These are phyloP conservation scores for Taphrina wiesneri DNA, from an alignment of 1,139 yeast species.

Conservation along the genomic window DNA sequence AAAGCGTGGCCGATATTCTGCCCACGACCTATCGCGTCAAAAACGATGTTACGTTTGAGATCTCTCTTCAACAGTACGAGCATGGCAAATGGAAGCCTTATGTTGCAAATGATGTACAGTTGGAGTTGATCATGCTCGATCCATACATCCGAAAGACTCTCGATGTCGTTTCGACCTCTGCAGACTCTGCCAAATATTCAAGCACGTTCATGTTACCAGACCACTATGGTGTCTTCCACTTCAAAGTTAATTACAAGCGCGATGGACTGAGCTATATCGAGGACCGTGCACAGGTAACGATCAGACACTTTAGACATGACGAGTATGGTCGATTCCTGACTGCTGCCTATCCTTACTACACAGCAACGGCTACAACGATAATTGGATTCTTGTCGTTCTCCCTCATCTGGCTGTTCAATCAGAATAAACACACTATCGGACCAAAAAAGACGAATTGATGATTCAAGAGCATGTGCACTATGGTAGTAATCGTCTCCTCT, in stretches of 20 bases:
- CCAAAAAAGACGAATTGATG: constrained; percentile 10
- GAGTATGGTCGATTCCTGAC: constrained; percentile 85
- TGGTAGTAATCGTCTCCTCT: too few species aligned
- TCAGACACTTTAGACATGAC: constrained; percentile 93
- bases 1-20: constrained; percentile 68
- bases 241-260: constrained; percentile 74
- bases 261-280: constrained; percentile 70
- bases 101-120: constrained; percentile 62
- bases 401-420: constrained; percentile 54
- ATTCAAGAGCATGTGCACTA: not conserved
- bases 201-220: constrained; percentile 77
- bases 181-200: constrained; percentile 51
- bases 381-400: constrained; percentile 75
- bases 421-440: constrained; percentile 1
- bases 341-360: constrained; percentile 81
- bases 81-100: constrained; percentile 71
- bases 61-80: constrained; percentile 67
- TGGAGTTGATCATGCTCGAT: constrained; percentile 86
- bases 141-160: constrained; percentile 80
- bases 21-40: constrained; percentile 41
- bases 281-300: constrained; percentile 71
- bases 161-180: constrained; percentile 42
- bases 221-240: constrained; percentile 95
- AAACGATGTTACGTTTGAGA: constrained; percentile 51
- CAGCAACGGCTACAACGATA: constrained; percentile 69